Evolutionary conservation across 148 eudicot genomes (phyloP).

Genomic region (Agrostemma githago): DNA sequence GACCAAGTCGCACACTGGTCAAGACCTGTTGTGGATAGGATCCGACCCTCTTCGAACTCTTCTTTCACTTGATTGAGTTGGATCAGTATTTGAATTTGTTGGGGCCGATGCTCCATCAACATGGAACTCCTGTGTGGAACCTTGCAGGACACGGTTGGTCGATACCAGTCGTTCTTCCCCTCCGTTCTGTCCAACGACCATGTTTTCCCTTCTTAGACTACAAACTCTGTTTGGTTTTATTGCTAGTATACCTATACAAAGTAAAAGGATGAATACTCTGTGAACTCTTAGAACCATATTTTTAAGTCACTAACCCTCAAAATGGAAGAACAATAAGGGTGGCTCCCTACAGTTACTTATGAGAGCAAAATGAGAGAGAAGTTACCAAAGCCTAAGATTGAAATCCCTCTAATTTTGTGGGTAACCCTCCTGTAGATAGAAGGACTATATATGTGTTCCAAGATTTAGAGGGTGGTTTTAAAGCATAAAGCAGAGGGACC

Average conservation of each 20-base stretch:
- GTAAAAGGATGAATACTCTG: slow-evolving; percentile 36
- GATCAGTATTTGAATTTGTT: slow-evolving; percentile 31
- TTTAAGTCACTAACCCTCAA: slow-evolving; percentile 10
- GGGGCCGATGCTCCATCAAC: slow-evolving; percentile 30
- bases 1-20: slow-evolving; percentile 22
- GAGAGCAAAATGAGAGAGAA: slow-evolving; percentile 38
- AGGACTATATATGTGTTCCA: slow-evolving; percentile 34
- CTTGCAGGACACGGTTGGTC: slow-evolving; percentile 33
- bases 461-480: slow-evolving; percentile 36
- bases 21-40: slow-evolving; percentile 76
- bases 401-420: slow-evolving; percentile 33
- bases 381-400: slow-evolving; percentile 25
- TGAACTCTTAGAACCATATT: slow-evolving; percentile 37
- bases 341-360: slow-evolving; percentile 6
- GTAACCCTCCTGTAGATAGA: slow-evolving; percentile 44
- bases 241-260: slow-evolving; percentile 39
- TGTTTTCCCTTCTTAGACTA: slow-evolving; percentile 36
- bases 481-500: slow-evolving; percentile 65
- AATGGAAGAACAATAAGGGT: slow-evolving; percentile 1
- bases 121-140: slow-evolving; percentile 26
- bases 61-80: slow-evolving; percentile 52
- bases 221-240: slow-evolving; percentile 41
- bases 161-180: slow-evolving; percentile 14
- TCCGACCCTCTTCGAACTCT: slow-evolving; percentile 66
- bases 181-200: slow-evolving; percentile 23